Evolutionary conservation across 192 early-diverging fungal genomes (phyloP).

Genomic region (Coemansia sp.): DNA sequence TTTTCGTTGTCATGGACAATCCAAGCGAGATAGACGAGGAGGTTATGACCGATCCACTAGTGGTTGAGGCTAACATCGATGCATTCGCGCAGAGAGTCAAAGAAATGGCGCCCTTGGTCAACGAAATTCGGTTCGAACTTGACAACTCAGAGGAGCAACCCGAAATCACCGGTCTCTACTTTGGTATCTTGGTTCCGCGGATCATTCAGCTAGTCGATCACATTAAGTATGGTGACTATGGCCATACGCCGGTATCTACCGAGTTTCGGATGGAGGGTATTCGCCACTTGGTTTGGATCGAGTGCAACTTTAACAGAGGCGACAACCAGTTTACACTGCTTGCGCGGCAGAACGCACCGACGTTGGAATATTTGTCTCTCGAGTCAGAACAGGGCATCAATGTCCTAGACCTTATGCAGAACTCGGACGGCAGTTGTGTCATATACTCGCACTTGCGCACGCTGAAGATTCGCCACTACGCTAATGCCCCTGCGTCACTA

Average conservation of each 20-base stretch:
- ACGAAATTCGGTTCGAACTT: not conserved
- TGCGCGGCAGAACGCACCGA: not conserved
- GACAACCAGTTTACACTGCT: not conserved
- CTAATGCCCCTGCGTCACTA: not conserved
- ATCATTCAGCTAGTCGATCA: not conserved
- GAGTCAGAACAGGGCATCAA: not conserved
- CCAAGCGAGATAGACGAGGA: not conserved
- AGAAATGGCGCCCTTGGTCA: not conserved
- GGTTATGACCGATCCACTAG: not conserved
- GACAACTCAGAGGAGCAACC: not conserved
- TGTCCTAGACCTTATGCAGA: not conserved
- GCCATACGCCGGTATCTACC: not conserved
- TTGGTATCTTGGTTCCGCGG: not conserved
- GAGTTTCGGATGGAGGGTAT: not conserved
- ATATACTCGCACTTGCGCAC: constrained; percentile 5
- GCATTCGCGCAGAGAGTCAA: not conserved
- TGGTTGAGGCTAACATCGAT: not conserved
- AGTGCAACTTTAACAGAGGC: not conserved
- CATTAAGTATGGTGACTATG: not conserved
- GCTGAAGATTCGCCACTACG: not conserved
- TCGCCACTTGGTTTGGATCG: not conserved
- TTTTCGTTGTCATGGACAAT: not conserved
- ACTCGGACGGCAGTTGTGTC: constrained; percentile 2
- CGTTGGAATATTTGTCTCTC: not conserved
- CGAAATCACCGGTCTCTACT: not conserved